A percentile compares a stretch with the other conserved stretches of the same genome.
These are phyloP conservation scores for Cetraspora pellucida DNA, from an alignment of 192 early-diverging fungal genomes.

Conservation along the genomic window DNA sequence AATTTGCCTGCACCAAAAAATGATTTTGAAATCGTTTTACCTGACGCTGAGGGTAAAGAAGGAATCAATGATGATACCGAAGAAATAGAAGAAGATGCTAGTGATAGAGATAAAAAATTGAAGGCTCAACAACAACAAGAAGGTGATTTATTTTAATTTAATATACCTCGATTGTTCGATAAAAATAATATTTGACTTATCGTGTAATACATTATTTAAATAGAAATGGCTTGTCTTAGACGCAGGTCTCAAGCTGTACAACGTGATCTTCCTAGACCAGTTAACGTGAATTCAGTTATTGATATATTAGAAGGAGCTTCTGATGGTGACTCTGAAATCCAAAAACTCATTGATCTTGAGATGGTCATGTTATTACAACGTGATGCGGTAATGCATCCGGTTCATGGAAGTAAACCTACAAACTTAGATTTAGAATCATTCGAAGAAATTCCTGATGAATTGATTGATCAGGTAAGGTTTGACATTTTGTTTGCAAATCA, in stretches of 20 bases:
- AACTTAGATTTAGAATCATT: constrained; percentile 6
- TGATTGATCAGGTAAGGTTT: background rate
- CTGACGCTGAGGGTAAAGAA: constrained; percentile 59
- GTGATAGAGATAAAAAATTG: constrained; percentile 62
- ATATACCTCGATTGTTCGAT: background rate
- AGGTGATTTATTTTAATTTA: constrained; percentile 38
- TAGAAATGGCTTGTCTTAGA: background rate
- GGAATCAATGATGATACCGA: constrained; percentile 27
- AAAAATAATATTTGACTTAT: background rate
- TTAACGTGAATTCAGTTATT: background rate
- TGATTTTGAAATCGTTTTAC: constrained; percentile 89
- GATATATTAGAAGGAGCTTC: background rate
- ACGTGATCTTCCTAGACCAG: constrained; percentile 23
- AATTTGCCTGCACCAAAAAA: constrained; percentile 86
- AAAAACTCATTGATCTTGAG: background rate
- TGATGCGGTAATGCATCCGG: constrained; percentile 10
- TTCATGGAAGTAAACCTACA: constrained; percentile 13
- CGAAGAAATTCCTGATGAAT: constrained; percentile 12
- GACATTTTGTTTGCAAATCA: background rate
- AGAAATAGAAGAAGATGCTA: constrained; percentile 69
- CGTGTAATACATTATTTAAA: background rate
- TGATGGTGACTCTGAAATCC: background rate
- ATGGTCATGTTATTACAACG: background rate
- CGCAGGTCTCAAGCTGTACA: constrained; percentile 11
- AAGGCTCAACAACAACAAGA: constrained; percentile 54